These are phyloP conservation scores for Volvox reticuliferus DNA, from an alignment of 139 green algal species.

Conservation along the genomic window DNA sequence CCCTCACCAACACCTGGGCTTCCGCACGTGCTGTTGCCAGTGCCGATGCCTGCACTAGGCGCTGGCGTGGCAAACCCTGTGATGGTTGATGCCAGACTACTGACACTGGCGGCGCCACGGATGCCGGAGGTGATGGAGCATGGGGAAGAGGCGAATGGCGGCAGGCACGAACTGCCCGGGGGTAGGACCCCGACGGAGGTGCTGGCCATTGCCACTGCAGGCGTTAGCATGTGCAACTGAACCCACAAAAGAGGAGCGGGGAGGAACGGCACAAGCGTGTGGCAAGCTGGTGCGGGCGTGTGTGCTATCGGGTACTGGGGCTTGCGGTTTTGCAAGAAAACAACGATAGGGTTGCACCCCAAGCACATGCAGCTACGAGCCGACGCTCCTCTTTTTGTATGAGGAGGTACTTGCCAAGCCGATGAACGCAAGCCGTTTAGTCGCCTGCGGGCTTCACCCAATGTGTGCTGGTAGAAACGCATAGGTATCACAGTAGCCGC, in stretches of 20 bases:
- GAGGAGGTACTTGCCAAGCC: too few species aligned
- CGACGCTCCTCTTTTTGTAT: too few species aligned
- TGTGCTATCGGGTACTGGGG: neutral
- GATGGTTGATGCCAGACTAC: neutral
- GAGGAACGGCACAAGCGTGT: too few species aligned
- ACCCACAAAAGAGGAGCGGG: too few species aligned
- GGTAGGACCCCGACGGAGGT: slow-evolving; percentile 12
- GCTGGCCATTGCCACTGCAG: neutral
- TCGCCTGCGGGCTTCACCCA: too few species aligned
- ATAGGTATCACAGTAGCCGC: too few species aligned
- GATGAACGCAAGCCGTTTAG: too few species aligned
- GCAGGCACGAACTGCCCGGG: neutral
- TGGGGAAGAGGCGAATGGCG: neutral
- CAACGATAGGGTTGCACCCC: too few species aligned
- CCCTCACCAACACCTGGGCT: neutral
- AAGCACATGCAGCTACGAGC: too few species aligned
- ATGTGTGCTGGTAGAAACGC: too few species aligned
- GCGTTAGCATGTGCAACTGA: slow-evolving; percentile 1
- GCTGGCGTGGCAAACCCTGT: neutral
- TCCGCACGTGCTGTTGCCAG: neutral
- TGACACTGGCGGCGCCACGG: neutral
- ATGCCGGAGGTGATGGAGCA: slow-evolving; percentile 5
- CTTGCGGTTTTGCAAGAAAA: too few species aligned
- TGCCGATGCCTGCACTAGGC: neutral
- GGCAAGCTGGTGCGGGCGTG: neutral